Percentiles rank a stretch among this genome's conserved stretches.
Evolutionary conservation across 108 stramenopile genomes (phyloP).

Genomic region (Craspedostauros australis): DNA sequence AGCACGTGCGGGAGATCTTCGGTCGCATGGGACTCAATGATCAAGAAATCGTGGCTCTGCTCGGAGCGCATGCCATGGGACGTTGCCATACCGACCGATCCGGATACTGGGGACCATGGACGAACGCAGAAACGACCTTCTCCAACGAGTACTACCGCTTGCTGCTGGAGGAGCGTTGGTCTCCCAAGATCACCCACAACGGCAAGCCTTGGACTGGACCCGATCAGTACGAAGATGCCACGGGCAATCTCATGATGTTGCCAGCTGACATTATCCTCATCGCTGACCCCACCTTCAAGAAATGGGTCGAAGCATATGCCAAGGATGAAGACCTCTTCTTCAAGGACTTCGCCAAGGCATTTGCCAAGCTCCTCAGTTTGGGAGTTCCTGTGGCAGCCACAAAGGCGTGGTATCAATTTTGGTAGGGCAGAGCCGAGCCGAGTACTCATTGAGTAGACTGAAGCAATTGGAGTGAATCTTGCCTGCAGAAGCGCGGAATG

Average conservation of each 20-base stretch:
- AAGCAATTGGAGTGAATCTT: too few species aligned
- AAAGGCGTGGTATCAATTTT: slow-evolving; percentile 78
- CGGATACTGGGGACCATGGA: slow-evolving; percentile 93
- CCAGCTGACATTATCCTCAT: slow-evolving; percentile 82
- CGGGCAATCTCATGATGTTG: slow-evolving; percentile 70
- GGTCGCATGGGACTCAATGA: slow-evolving; percentile 89
- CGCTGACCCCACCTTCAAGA: slow-evolving; percentile 76
- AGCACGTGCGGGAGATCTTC: slow-evolving; percentile 91
- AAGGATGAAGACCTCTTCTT: slow-evolving; percentile 90
- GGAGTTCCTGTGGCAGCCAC: slow-evolving; percentile 63
- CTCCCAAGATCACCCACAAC: slow-evolving; percentile 82
- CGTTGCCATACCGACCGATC: slow-evolving; percentile 83
- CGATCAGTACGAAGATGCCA: slow-evolving; percentile 87
- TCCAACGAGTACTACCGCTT: slow-evolving; percentile 96
- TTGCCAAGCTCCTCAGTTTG: slow-evolving; percentile 73
- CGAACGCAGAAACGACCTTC: slow-evolving; percentile 94
- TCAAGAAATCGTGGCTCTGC: slow-evolving; percentile 91
- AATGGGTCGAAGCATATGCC: slow-evolving; percentile 85
- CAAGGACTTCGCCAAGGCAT: slow-evolving; percentile 78
- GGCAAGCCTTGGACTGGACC: slow-evolving; percentile 87
- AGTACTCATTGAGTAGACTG: too few species aligned
- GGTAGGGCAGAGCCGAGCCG: too few species aligned
- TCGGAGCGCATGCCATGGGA: slow-evolving; percentile 97
- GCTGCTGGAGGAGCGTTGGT: slow-evolving; percentile 80
- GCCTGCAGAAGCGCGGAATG: too few species aligned